phyloP scores from a whole-genome alignment of 306 rosid genomes.

The Mucuna pruriens region DNA sequence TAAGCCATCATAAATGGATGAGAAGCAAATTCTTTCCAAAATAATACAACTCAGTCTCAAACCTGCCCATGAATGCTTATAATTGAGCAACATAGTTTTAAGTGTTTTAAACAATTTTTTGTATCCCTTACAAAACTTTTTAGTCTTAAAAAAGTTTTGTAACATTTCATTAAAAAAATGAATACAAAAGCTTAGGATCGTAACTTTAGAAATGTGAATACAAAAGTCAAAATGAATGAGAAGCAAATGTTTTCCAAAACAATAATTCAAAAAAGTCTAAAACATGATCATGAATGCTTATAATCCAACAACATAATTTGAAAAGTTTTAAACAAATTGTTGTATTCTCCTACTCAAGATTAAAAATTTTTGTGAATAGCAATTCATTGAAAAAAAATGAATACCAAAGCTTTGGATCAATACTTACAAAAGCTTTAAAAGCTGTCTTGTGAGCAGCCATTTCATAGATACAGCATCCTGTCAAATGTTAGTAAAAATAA shows the following conservation, averaged over 20 bases:
- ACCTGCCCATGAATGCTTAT: not conserved
- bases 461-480: conserved; percentile 98
- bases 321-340: no score
- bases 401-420: no score
- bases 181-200: conserved; percentile 15
- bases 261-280: no score
- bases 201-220: no score
- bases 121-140: not conserved
- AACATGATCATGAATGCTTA: no score
- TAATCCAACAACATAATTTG: no score
- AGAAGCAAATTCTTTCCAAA: conserved; percentile 27
- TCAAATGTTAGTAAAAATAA: conserved; percentile 25
- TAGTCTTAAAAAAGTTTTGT: not conserved
- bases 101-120: not conserved
- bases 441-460: conserved; percentile 92
- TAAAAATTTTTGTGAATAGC: not conserved
- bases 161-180: not conserved
- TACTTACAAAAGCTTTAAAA: conserved; percentile 96
- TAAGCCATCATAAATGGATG: conserved; percentile 16
- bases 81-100: not conserved
- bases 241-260: no score
- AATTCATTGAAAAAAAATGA: no score
- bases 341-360: no score
- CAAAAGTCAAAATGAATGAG: no score
- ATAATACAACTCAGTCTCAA: conserved; percentile 1